These are phyloP conservation scores for Metschnikowia gelsemii DNA, from an alignment of 805 yeast species.

Conservation along the genomic window DNA sequence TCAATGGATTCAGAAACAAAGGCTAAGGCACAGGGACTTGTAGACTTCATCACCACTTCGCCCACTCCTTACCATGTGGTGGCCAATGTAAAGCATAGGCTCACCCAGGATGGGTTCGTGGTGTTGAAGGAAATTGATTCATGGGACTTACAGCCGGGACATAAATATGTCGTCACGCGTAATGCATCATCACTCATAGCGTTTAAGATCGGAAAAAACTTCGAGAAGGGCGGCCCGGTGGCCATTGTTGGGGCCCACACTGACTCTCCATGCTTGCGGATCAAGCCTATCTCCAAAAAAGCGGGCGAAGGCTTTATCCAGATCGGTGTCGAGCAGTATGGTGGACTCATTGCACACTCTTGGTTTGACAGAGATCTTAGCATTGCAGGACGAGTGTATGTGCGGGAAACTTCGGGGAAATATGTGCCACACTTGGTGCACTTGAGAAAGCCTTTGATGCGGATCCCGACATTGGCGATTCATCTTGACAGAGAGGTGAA, in stretches of 20 bases:
- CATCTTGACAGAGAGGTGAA: constrained; percentile 80
- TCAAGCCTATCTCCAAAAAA: constrained; percentile 82
- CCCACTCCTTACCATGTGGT: constrained; percentile 97
- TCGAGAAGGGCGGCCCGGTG: constrained; percentile 75
- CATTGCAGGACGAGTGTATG: constrained; percentile 88
- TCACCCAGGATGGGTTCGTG: constrained; percentile 62
- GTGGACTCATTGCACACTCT: constrained; percentile 95
- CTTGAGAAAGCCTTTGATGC: constrained; percentile 72
- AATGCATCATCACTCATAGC: constrained; percentile 88
- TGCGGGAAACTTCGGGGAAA: constrained; percentile 47
- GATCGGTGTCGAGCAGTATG: constrained; percentile 91
- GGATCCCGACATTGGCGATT: constrained; percentile 93
- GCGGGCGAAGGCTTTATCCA: constrained; percentile 74
- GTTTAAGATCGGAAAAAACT: constrained; percentile 72
- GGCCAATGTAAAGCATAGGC: constrained; percentile 53
- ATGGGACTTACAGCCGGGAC: constrained; percentile 61
- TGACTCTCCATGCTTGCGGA: constrained; percentile 85
- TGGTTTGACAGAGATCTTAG: constrained; percentile 96
- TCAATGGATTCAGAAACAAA: constrained; percentile 18
- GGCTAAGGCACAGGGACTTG: constrained; percentile 54
- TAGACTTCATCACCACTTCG: constrained; percentile 74
- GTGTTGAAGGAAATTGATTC: constrained; percentile 69
- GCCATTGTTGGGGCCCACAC: constrained; percentile 96
- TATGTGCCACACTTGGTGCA: constrained; percentile 69
- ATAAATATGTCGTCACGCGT: constrained; percentile 83